phyloP scores from a whole-genome alignment of 176 grass and related monocot species.

The Alopecurus myosuroides region DNA sequence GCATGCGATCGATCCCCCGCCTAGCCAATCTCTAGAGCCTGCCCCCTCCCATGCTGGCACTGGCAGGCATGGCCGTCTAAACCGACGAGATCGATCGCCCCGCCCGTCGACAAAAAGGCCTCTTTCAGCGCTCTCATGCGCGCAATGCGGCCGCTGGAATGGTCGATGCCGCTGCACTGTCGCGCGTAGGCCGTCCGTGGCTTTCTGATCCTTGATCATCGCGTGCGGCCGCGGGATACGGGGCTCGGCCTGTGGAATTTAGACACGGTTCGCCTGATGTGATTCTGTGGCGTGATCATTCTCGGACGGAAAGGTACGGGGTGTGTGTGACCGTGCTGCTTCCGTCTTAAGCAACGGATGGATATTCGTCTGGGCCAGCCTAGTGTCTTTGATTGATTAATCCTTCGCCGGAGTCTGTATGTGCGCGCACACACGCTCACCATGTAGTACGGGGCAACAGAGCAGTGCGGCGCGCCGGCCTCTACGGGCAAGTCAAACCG shows the following conservation, averaged over 20 bases:
- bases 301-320: neutral
- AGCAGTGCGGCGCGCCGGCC: neutral
- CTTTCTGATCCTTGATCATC: conserved; percentile 13
- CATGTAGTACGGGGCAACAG: no score
- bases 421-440: no score
- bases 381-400: no score
- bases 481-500: conserved; percentile 13
- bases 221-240: neutral
- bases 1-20: neutral
- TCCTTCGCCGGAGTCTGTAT: no score
- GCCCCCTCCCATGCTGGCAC: conserved; percentile 16
- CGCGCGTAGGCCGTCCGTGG: neutral
- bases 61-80: neutral
- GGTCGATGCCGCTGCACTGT: neutral
- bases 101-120: neutral
- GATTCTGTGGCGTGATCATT: neutral
- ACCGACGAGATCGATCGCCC: neutral
- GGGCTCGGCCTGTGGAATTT: neutral
- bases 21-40: neutral
- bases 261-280: neutral
- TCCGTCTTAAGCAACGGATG: no score
- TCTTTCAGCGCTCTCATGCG: neutral
- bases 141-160: neutral
- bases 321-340: neutral
- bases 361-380: no score